A percentile compares a stretch with the other conserved stretches of the same genome.
phyloP scores from a whole-genome alignment of 1,139 yeast species.

The Pneumocystis canis region DNA sequence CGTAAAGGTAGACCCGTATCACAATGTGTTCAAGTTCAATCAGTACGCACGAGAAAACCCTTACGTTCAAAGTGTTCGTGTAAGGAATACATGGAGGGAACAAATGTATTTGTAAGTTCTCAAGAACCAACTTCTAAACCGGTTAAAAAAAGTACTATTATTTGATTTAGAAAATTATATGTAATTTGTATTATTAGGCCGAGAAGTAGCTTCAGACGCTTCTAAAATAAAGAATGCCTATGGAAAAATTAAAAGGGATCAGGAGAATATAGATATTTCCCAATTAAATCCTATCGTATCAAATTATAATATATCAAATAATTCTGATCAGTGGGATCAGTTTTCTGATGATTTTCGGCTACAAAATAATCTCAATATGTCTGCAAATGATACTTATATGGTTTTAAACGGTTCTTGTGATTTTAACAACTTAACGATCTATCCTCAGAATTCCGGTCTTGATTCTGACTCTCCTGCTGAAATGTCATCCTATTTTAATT shows the following conservation, averaged over 20 bases:
- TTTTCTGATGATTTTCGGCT: not conserved
- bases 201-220: not conserved
- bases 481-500: not conserved
- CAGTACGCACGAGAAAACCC: not conserved
- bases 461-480: not conserved
- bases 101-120: not conserved
- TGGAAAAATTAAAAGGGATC: not conserved
- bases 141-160: not conserved
- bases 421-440: not conserved
- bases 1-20: constrained; percentile 94
- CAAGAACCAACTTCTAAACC: not conserved
- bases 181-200: not conserved
- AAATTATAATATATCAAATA: not conserved
- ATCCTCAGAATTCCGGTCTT: not conserved
- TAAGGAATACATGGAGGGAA: not conserved
- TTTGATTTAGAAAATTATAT: not conserved
- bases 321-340: not conserved
- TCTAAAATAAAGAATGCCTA: not conserved
- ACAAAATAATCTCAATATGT: not conserved
- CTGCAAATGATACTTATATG: not conserved
- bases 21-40: constrained; percentile 55
- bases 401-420: not conserved
- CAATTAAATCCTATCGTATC: not conserved
- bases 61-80: not conserved
- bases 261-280: too few species aligned